Base-by-base conservation (phyloP, 768 basidiomycete species). In the Wakefieldia striispora region DNA sequence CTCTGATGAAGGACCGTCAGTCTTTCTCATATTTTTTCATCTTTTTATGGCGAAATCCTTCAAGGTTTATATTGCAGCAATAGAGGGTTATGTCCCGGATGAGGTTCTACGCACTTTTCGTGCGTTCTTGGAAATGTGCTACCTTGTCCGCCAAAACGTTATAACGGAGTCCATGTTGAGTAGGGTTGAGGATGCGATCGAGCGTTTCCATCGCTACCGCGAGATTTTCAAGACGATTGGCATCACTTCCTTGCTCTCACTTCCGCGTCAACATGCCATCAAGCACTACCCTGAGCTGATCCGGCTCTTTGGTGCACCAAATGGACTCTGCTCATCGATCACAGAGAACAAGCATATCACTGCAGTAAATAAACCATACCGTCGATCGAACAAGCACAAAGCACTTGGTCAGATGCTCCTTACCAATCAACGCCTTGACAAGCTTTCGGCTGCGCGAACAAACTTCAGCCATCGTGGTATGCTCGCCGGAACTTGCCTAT, bases 251-350 rank as follows among this genome's bases (percentile, higher is more conserved):
- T n/a, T n/a, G n/a, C n/a, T n/a, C n/a, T n/a, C 55, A 3, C 58
- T 70, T 1, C 70, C 68, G 1, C 55, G 62, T 0, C 70, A 71
- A 45, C 70, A 71, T 38, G 55, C 69, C 0, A 46, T 70, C 5
- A 23, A 45, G 3, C 70, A 73, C 33, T 71, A 69, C 6, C 10
- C 10, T 8, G 6, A 3, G 3, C 10, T 27, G 1, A 27, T 27
- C 26, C 2, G 10, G 1, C 10, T 27, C 6, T 27, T 3, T 3
- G 26, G 26, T 3, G 26, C 6, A 8, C 26, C 26, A 27, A 27
- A 27, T 27, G 26, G 26, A 4, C 26, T 27, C 2, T 27, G 26
- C 10, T 27, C 26, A 2, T 27, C 26, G 1, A 3, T 27, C 6
- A 27, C 26, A 2, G 26, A 27, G 6, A 6, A 2, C 26, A 27